Evolutionary conservation across 2,329 filamentous ascomycete species (phyloP), one percentile per base, ranked within the genome.

Genomic region (Alternaria novae-zelandiae): DNA sequence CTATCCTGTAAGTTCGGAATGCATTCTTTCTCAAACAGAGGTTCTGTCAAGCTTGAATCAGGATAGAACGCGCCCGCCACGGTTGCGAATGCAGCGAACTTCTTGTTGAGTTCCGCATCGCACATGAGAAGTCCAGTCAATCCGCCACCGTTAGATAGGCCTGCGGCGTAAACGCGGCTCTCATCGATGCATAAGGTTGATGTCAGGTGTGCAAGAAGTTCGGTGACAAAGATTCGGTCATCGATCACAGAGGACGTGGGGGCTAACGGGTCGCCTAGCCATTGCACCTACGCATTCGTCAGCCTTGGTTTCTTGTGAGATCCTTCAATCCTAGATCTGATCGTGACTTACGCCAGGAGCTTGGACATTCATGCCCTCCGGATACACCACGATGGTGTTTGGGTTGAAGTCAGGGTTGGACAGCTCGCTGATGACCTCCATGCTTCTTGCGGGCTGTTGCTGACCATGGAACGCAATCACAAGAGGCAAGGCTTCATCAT

Each of bases 91-190:
- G 83, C 84, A 5, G 84, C 83, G 59, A 86, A 82, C 1, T 70
- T 67, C 21, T 49, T 64, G 21, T 80, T 81, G 5, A 80, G 70
- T 6, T 73, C 71, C 5, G 80, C 73, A 25, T 82, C 74, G 69
- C 84, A 86, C 17, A 85, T 83, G 1, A 80, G 71, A 15, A 82
- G 81, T 4, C 82, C 82, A 26, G 84, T 80, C 28, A 84, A 81
- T 7, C 82, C 86, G 5, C 84, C 87, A 6, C 85, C 86, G 45
- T 88, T 87, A 70, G 80, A 86, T 61, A 87, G 83, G 57, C 83
- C 84, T 1, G 80, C 79, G 9, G 79, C 79, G 61, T 84, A 86
- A 36, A 86, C 72, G 28, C 79, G 78, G 9, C 61, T 61, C 9
- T 73, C 63, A 65, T 86, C 81, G 56, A 86, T 75, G 70, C 83